Conservation (phyloP, 768 basidiomycete genomes). For the Mycena olivaceomarginata region DNA sequence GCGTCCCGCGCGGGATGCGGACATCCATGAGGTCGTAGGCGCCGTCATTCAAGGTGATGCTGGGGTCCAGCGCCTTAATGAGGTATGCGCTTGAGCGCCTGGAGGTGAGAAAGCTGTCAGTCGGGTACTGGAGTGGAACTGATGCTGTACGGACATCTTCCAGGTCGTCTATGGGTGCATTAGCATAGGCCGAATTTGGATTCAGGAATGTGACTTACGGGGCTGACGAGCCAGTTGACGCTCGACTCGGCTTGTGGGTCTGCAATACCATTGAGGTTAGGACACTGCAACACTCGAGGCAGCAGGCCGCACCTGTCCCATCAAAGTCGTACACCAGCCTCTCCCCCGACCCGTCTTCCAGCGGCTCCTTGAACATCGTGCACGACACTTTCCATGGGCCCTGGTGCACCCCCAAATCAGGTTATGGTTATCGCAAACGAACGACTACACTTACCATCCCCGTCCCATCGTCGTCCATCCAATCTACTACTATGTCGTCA, state of each 20-base stretch:
- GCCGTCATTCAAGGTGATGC: conserved; percentile 54
- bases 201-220: conserved; percentile 1
- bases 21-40: conserved; percentile 54
- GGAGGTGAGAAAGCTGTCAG: conserved; percentile 1
- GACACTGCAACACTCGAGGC: neutral
- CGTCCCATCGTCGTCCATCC: conserved; percentile 56
- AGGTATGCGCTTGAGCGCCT: conserved; percentile 49
- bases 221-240: conserved; percentile 44
- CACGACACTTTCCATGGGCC: conserved; percentile 44
- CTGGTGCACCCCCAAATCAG: conserved; percentile 2
- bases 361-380: conserved; percentile 50
- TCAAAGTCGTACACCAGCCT: conserved; percentile 53
- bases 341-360: conserved; percentile 46
- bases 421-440: neutral
- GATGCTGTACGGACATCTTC: conserved; percentile 35
- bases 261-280: neutral
- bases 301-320: conserved; percentile 45
- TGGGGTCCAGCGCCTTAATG: conserved; percentile 53
- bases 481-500: conserved; percentile 50
- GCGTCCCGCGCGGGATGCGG: conserved; percentile 52
- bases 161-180: conserved; percentile 30
- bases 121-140: neutral
- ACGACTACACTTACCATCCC: conserved; percentile 35
- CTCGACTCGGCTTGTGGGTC: conserved; percentile 45
- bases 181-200: neutral